Base-by-base conservation (phyloP, 73 alveolate species). In the Uronychia setigera region DNA sequence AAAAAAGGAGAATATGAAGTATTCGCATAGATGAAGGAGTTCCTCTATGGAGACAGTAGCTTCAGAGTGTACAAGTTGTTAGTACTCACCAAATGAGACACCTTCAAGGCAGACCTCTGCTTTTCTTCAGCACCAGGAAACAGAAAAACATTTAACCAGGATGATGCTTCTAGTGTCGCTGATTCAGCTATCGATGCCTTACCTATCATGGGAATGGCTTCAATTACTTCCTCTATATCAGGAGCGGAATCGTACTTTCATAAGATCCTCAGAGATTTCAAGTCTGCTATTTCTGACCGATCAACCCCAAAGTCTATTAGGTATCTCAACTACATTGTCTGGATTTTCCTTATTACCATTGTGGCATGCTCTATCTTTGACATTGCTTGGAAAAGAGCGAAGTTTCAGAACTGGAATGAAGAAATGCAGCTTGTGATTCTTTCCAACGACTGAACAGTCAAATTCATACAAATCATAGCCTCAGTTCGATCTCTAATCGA, bases 1-100 rank as follows among this genome's bases (percentile, higher is more conserved):
- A 67, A 67, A 26, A 67, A 26, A 67, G 79, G 79, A 26, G 29
- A 67, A 26, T 67, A 67, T 67, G 79, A 25, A 26, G 32, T 67
- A 1, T 67, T 67, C 26, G 32, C 32, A 13, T 67, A 67, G 32
- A 5, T 67, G 32, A 67, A 67, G 32, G 29, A 67, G 26, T 67
- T 67, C 79, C 29, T 13, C 14, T 67, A 26, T 67, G 32, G 32
- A 67, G 29, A 25, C 32, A 19, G 29, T 26, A 25, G 32, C 29
- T 25, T 13, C 29, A 67, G 32, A 67, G 26, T 67, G 14, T 67
- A 26, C 79, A 67, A 67, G 32, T 13, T 67, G 1, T 26, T 67
- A 26, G 67, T 46, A 11, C 67, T 46, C 19, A 11, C 67, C 67
- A 46, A 46, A 46, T 11, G 67, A 19, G 67, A 46, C 67, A 19